phyloP scores from a whole-genome alignment of 2,329 filamentous ascomycete species.

The Exserohilum rostratum region DNA sequence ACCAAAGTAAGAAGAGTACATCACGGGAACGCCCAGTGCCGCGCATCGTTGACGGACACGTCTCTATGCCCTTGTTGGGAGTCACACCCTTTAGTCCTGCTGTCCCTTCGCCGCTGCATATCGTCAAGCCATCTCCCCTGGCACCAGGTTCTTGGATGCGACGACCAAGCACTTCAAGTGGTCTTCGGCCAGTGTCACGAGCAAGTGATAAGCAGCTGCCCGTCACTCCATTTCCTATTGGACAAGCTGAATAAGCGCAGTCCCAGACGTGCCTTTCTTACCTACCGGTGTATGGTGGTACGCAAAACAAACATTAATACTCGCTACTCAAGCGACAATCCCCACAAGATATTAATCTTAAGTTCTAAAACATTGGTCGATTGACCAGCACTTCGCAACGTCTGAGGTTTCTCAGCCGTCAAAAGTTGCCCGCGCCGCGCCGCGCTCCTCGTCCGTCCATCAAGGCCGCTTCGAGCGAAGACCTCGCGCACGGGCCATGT shows the following conservation, averaged over 20 bases:
- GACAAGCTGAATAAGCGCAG: not conserved
- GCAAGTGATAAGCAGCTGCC: slow-evolving; percentile 38
- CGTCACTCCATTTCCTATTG: slow-evolving; percentile 40
- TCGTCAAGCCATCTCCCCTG: slow-evolving; percentile 14
- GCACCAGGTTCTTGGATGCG: slow-evolving; percentile 12
- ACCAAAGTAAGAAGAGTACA: slow-evolving; percentile 6
- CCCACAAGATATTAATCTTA: too few relatives aligned
- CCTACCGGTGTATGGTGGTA: too few relatives aligned
- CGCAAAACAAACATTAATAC: too few relatives aligned
- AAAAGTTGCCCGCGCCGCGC: too few relatives aligned
- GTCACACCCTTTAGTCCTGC: slow-evolving; percentile 22
- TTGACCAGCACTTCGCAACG: too few relatives aligned
- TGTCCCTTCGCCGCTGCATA: slow-evolving; percentile 20
- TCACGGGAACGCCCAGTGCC: slow-evolving; percentile 1
- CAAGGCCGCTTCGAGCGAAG: too few relatives aligned
- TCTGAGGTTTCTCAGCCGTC: too few relatives aligned
- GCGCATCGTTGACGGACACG: slow-evolving; percentile 17
- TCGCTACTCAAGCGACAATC: too few relatives aligned
- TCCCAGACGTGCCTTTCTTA: not conserved
- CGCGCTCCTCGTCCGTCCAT: too few relatives aligned
- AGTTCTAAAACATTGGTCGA: too few relatives aligned
- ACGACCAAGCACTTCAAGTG: slow-evolving; percentile 14
- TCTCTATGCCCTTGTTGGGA: slow-evolving; percentile 30
- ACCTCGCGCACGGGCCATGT: too few relatives aligned
- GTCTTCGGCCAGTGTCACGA: slow-evolving; percentile 8